Evolutionary conservation across 176 grass and related monocot genomes (phyloP), one percentile per base, ranked within the genome.

Genomic region (Musa acuminata): DNA sequence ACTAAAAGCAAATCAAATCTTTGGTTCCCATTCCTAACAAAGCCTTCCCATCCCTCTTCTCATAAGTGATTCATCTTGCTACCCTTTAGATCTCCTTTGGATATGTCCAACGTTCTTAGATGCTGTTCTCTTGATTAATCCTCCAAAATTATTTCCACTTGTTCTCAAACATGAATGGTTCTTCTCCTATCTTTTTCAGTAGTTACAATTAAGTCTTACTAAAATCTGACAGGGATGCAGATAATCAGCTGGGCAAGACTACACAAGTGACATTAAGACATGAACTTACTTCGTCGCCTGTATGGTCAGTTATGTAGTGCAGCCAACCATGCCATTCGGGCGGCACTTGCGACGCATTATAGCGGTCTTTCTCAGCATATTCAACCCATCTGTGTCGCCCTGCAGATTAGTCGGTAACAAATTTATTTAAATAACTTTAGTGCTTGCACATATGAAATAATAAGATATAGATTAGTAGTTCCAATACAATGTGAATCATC

Each of bases 291-390:
- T 87, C 57, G 19, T 99, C 95, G 12, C 90, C 88, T 12, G 95
- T 99, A 78, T 65, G 92, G 54, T 94, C 90, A 12, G 90, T 99
- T 50, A 99, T 82, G 75, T 81, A 65, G 69, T 94, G 90, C 55
- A 94, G 82, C 90, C 95, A 94, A 74, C 95, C 95, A 82, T 99
- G 90, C 95, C 95, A 99, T 75, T 99, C 90, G 24, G 88, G 78
- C 26, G 90, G 95, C 67, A 99, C 86, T 81, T 99, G 90, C 67
- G 95, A 99, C 77, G 95, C 90, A 89, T 99, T 93, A 78, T 94
- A 99, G 2, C 88, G 84, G 17, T 53, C 84, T 68, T 93, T 98
- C 20, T 88, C 79, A 11, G 90, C 90, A 84, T 99, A 99, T 67
- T 94, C 90, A 50, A 99, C 95, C 81, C 86, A 99, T 69, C 95